Evolutionary conservation across 1,284 basidiomycete species (phyloP).

Genomic region (Sporisorium iseilematis-ciliati): DNA sequence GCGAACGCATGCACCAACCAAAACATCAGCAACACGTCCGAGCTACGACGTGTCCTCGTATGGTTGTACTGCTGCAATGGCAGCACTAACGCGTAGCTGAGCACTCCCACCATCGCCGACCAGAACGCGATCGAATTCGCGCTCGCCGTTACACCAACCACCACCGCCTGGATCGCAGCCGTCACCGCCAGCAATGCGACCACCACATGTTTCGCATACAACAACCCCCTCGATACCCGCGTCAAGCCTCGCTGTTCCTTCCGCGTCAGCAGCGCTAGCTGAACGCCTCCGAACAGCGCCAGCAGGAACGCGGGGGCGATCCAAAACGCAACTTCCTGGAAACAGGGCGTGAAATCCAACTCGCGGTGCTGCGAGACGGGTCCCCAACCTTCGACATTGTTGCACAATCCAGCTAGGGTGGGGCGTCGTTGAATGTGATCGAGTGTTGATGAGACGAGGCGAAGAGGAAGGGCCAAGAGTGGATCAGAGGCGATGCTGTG

Average conservation of each 20-base stretch:
- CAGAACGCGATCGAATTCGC: conserved; percentile 49
- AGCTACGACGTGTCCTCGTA: conserved; percentile 81
- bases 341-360: conserved; percentile 86
- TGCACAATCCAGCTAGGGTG: conserved; percentile 27
- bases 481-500: conserved; percentile 29
- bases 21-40: conserved; percentile 82
- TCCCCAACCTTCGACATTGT: conserved; percentile 73
- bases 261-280: conserved; percentile 34
- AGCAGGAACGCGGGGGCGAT: conserved; percentile 56
- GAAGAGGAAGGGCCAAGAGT: conserved; percentile 29
- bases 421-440: conserved; percentile 7
- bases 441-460: conserved; percentile 37
- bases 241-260: conserved; percentile 32
- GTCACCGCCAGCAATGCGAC: conserved; percentile 76
- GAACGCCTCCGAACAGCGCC: conserved; percentile 42
- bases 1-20: conserved; percentile 80
- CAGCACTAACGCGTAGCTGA: conserved; percentile 63
- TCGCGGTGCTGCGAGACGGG: conserved; percentile 76
- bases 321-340: conserved; percentile 75
- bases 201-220: conserved; percentile 69
- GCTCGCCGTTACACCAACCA: conserved; percentile 54
- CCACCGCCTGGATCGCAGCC: conserved; percentile 72
- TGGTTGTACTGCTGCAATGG: conserved; percentile 76
- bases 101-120: conserved; percentile 26
- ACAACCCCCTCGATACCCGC: conserved; percentile 42